These are phyloP conservation scores for Tarenaya hassleriana DNA, from an alignment of 345 rosid species.

Conservation along the genomic window DNA sequence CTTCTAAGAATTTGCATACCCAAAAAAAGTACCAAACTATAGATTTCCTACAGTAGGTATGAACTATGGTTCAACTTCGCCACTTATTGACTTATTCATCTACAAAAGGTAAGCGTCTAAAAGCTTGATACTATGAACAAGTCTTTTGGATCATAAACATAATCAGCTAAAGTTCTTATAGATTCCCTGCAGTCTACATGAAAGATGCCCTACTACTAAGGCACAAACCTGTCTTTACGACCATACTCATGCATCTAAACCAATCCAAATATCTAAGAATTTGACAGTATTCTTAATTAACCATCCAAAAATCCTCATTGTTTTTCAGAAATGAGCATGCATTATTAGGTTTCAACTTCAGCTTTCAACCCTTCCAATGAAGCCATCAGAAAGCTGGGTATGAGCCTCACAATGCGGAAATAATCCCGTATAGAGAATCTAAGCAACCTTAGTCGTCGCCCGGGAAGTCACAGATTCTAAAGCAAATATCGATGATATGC, in stretches of 20 bases:
- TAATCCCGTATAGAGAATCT: background rate
- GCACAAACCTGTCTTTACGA: background rate
- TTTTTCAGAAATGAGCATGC: background rate
- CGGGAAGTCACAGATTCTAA: too few species aligned
- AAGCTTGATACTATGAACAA: too few species aligned
- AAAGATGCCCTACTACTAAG: background rate
- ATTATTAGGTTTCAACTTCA: constrained; percentile 11
- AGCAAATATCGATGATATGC: too few species aligned
- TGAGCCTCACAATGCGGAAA: background rate
- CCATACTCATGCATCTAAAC: background rate
- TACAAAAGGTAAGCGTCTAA: too few species aligned
- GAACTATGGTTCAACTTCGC: too few species aligned
- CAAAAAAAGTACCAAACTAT: background rate
- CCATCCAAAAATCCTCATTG: background rate
- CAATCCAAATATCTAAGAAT: background rate
- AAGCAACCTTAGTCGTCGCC: too few species aligned
- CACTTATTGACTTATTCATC: too few species aligned
- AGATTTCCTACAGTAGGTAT: background rate
- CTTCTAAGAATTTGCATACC: background rate
- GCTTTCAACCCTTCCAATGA: background rate
- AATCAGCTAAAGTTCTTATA: too few species aligned
- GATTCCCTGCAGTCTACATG: too few species aligned
- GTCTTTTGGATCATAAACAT: too few species aligned
- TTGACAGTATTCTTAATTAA: constrained; percentile 10
- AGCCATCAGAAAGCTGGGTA: background rate